Evolutionary conservation across 306 rosid species (phyloP).

Genomic region (Pueraria montana): DNA sequence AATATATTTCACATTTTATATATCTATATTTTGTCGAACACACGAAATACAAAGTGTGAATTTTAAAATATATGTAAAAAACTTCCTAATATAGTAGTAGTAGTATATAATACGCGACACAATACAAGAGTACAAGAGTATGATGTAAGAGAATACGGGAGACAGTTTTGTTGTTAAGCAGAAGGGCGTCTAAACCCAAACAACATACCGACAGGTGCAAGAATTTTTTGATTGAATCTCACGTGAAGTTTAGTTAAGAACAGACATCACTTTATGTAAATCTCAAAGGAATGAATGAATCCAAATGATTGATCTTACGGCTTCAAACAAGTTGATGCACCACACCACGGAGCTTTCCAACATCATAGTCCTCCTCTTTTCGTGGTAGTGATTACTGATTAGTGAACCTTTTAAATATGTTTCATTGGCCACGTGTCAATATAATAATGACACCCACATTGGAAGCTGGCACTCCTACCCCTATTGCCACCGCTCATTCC

Average conservation of each 20-base stretch:
- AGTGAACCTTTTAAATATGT: background rate
- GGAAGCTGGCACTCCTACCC: background rate
- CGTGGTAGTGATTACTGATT: background rate
- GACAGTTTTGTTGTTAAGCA: background rate
- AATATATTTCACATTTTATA: too few species aligned
- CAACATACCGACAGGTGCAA: constrained; percentile 6
- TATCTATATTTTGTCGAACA: too few species aligned
- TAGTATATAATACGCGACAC: too few species aligned
- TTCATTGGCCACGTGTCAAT: constrained; percentile 31
- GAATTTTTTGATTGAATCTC: background rate
- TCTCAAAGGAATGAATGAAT: background rate
- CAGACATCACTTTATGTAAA: constrained; percentile 32
- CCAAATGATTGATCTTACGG: background rate
- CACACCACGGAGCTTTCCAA: background rate
- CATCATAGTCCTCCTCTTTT: background rate
- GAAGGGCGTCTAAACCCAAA: constrained; percentile 34
- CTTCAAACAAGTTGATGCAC: background rate
- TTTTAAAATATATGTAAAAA: too few species aligned
- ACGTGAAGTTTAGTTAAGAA: background rate
- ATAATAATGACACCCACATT: background rate
- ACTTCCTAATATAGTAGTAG: too few species aligned
- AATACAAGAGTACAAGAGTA: too few species aligned
- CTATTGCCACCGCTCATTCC: background rate
- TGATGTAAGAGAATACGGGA: background rate
- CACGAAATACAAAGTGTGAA: too few species aligned